phyloP scores from a whole-genome alignment of 2,329 filamentous ascomycete species.

The Biscogniauxia sp. region DNA sequence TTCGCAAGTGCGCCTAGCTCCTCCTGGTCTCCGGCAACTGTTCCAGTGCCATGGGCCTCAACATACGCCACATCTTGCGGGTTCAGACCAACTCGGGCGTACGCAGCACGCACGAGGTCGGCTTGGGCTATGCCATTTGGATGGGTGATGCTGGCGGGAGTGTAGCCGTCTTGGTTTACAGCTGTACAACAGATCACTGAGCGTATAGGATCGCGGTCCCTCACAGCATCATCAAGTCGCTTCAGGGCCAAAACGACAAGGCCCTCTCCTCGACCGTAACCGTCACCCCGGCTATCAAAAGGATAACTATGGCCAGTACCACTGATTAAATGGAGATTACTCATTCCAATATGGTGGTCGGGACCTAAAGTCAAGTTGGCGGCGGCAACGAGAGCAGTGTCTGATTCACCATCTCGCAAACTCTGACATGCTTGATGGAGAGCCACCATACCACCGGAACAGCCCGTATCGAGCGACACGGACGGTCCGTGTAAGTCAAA shows the following conservation, averaged over 20 bases:
- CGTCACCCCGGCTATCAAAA: slow-evolving; percentile 34
- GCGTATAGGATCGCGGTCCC: slow-evolving; percentile 30
- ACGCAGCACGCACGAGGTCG: slow-evolving; percentile 20
- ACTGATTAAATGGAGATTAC: slow-evolving; percentile 15
- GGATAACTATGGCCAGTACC: slow-evolving; percentile 22
- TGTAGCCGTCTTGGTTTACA: slow-evolving; percentile 40
- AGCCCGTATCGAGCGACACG: slow-evolving; percentile 34
- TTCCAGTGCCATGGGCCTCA: slow-evolving; percentile 30
- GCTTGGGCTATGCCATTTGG: slow-evolving; percentile 28
- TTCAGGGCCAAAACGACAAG: slow-evolving; percentile 38
- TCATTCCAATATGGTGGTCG: slow-evolving; percentile 20
- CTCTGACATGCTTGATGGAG: slow-evolving; percentile 33
- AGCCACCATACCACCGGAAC: slow-evolving; percentile 32
- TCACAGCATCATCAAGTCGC: slow-evolving; percentile 35
- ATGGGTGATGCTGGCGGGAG: slow-evolving; percentile 34
- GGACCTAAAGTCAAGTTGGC: slow-evolving; percentile 26
- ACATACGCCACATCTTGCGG: slow-evolving; percentile 21
- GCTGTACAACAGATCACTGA: slow-evolving; percentile 34
- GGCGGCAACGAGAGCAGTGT: slow-evolving; percentile 28
- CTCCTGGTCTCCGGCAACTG: slow-evolving; percentile 15
- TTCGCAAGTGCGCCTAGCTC: slow-evolving; percentile 11
- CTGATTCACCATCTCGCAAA: slow-evolving; percentile 29
- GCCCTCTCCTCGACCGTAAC: slow-evolving; percentile 39
- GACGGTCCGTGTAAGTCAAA: slow-evolving; percentile 31
- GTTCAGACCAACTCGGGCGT: slow-evolving; percentile 15